Conservation (phyloP, 2,329 filamentous ascomycete species). For the Pyricularia pennisetigena region DNA sequence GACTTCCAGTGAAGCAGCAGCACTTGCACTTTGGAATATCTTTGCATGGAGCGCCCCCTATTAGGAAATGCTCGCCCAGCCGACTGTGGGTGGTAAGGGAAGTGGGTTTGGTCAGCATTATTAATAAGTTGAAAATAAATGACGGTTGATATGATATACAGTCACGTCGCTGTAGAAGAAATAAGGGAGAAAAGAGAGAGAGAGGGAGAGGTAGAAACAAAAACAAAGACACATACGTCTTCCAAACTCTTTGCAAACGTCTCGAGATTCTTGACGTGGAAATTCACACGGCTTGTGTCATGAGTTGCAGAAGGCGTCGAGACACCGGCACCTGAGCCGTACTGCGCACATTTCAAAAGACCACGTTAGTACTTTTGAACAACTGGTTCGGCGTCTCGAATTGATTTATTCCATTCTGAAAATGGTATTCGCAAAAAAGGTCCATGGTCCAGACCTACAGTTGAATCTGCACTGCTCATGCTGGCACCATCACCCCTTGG, state of each 20-base stretch:
- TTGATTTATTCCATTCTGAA: neutral
- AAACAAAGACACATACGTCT: conserved; percentile 29
- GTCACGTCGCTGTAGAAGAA: neutral
- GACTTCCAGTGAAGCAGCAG: conserved; percentile 47
- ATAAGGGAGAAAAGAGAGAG: neutral
- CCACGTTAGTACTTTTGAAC: conserved; percentile 16
- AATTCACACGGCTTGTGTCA: conserved; percentile 47
- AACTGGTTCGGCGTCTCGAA: neutral
- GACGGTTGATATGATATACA: too few relatives aligned
- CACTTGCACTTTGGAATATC: conserved; percentile 45
- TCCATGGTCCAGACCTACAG: conserved; percentile 27
- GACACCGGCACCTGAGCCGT: conserved; percentile 31
- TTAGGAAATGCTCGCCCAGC: conserved; percentile 47
- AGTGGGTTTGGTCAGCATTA: neutral
- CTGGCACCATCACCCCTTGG: conserved; percentile 31
- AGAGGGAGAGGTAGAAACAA: neutral
- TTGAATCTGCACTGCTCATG: conserved; percentile 35
- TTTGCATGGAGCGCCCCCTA: conserved; percentile 37
- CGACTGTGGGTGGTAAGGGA: conserved; percentile 26
- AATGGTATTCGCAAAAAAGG: neutral
- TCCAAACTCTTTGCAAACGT: conserved; percentile 44
- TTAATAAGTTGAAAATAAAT: too few relatives aligned
- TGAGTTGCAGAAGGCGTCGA: conserved; percentile 36
- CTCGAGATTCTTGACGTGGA: conserved; percentile 46
- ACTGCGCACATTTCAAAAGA: conserved; percentile 19